A percentile compares a stretch with the other conserved stretches of the same genome.
Conservation (phyloP, 805 yeast species). For the Kuraishia borneana region DNA sequence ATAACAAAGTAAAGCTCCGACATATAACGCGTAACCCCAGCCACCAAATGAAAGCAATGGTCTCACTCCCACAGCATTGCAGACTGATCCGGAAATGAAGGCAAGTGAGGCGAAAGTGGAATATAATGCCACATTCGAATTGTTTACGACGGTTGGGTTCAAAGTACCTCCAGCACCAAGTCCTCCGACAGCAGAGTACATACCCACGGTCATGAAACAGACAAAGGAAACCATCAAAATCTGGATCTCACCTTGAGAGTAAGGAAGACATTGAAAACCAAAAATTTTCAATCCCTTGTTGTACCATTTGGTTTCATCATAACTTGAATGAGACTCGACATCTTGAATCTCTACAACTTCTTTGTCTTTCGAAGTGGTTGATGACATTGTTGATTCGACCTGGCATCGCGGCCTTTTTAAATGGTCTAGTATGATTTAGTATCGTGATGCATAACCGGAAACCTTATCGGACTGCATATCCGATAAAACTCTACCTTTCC, state of each 20-base stretch:
- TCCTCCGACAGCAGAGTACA: constrained; percentile 24
- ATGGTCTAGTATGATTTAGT: no score
- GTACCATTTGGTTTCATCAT: constrained; percentile 22
- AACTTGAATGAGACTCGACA: constrained; percentile 1
- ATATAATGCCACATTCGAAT: constrained; percentile 41
- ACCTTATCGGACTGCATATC: no score
- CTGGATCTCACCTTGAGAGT: constrained; percentile 29
- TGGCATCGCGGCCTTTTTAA: no score
- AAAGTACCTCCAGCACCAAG: constrained; percentile 35
- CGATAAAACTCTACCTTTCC: no score
- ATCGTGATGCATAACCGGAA: no score
- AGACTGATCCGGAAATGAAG: constrained; percentile 43
- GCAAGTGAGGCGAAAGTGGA: constrained; percentile 47
- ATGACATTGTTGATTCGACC: no score
- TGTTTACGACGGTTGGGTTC: constrained; percentile 26
- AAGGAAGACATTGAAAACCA: constrained; percentile 16
- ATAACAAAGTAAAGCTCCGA: constrained; percentile 35
- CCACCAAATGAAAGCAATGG: constrained; percentile 39
- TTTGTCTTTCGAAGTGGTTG: no score
- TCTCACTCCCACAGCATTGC: constrained; percentile 36
- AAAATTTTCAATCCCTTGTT: constrained; percentile 17
- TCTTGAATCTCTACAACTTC: not conserved
- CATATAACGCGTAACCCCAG: constrained; percentile 39
- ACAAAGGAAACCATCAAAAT: constrained; percentile 34
- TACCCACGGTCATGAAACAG: constrained; percentile 37